A percentile compares a stretch with the other conserved stretches of the same genome.
Conservation (phyloP, 1,284 basidiomycete genomes). For the Cutaneotrichosporon sp. region DNA sequence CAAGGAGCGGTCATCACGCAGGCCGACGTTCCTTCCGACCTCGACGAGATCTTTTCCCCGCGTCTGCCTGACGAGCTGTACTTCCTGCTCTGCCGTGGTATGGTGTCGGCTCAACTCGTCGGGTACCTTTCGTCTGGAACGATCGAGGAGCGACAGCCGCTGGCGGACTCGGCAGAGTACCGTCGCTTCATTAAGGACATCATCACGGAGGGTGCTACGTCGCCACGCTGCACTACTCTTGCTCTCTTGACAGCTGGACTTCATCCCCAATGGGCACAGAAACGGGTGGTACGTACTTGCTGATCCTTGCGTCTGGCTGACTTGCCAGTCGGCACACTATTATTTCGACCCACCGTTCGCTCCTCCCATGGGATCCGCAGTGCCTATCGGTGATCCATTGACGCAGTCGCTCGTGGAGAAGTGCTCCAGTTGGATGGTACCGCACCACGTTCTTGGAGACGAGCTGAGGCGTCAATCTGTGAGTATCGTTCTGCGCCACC, state of each 20-base stretch:
- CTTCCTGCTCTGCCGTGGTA: slow-evolving; percentile 88
- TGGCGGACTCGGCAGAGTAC: slow-evolving; percentile 93
- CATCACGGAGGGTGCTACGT: slow-evolving; percentile 84
- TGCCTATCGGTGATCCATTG: slow-evolving; percentile 68
- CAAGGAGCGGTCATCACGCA: slow-evolving; percentile 56
- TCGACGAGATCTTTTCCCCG: slow-evolving; percentile 93
- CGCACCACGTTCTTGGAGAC: slow-evolving; percentile 80
- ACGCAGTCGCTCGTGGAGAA: slow-evolving; percentile 83
- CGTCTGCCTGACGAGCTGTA: slow-evolving; percentile 95
- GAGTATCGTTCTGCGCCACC: slow-evolving; percentile 47
- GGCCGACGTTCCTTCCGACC: slow-evolving; percentile 80
- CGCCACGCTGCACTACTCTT: slow-evolving; percentile 83
- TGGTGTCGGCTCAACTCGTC: slow-evolving; percentile 78
- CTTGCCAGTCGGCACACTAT: slow-evolving; percentile 46
- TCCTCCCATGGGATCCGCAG: slow-evolving; percentile 33
- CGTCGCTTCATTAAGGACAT: slow-evolving; percentile 90
- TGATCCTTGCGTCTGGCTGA: not conserved
- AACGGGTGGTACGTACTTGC: slow-evolving; percentile 54
- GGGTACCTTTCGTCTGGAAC: slow-evolving; percentile 80
- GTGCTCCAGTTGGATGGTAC: slow-evolving; percentile 88
- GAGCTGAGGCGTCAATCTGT: slow-evolving; percentile 94
- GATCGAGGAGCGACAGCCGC: slow-evolving; percentile 79
- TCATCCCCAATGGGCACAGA: slow-evolving; percentile 67
- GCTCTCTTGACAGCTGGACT: slow-evolving; percentile 73
- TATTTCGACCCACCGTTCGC: slow-evolving; percentile 48